A percentile compares a stretch with the other conserved stretches of the same genome.
Conservation (phyloP, 805 yeast species). For the Nakazawaea molendinolei region DNA sequence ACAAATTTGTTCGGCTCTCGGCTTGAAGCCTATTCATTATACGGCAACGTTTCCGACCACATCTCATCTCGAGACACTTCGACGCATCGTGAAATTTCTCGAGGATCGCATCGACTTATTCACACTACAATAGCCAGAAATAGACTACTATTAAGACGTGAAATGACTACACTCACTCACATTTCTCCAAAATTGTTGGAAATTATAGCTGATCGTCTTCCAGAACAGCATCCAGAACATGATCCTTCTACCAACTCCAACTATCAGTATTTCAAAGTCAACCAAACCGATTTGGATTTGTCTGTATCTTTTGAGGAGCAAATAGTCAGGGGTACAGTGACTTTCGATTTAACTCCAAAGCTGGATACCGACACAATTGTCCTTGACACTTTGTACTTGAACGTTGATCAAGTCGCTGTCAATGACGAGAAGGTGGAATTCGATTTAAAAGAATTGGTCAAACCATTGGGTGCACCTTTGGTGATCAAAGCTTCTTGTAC, state of each 20-base stretch:
- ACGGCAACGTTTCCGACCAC: too few species aligned
- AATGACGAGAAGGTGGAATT: conserved; percentile 30
- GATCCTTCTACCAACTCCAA: conserved; percentile 82
- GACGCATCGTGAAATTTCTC: too few species aligned
- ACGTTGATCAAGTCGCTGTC: conserved; percentile 36
- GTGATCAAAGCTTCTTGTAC: conserved; percentile 21
- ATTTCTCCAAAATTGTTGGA: conserved; percentile 11
- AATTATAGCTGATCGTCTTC: conserved; percentile 26
- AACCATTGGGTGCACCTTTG: conserved; percentile 58
- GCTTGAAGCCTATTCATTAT: too few species aligned
- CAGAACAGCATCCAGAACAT: conserved; percentile 39
- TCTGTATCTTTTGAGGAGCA: conserved; percentile 49
- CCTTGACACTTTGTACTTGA: conserved; percentile 65
- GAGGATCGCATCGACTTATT: too few species aligned
- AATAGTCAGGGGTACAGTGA: conserved; percentile 49
- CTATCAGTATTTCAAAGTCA: conserved; percentile 46
- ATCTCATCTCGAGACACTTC: too few species aligned
- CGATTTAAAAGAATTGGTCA: conserved; percentile 32
- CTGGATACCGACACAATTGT: conserved; percentile 29
- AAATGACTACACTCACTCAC: conserved; percentile 8
- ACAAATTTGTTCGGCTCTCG: too few species aligned
- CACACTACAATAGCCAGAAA: too few species aligned
- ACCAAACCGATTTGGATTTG: conserved; percentile 45
- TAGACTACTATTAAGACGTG: too few species aligned
- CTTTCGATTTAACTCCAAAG: conserved; percentile 33